These are phyloP conservation scores for Aspergillus hortae DNA, from an alignment of 2,329 filamentous ascomycete genomes.

Conservation along the genomic window DNA sequence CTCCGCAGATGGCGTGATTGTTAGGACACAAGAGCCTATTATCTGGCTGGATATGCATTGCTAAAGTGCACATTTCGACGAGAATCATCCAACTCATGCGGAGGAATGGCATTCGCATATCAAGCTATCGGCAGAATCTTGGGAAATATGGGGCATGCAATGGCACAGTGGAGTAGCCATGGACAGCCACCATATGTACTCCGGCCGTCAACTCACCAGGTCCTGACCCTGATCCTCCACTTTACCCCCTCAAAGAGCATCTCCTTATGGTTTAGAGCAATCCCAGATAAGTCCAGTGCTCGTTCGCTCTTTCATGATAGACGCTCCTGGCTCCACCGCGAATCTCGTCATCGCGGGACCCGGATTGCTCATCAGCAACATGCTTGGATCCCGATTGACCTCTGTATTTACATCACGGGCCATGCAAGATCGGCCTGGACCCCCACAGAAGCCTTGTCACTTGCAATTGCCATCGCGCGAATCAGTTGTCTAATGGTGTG, in stretches of 20 bases:
- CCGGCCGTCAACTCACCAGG: too few species aligned
- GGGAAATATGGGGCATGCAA: too few species aligned
- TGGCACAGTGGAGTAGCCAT: too few species aligned
- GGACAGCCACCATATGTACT: too few species aligned
- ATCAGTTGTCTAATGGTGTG: slow-evolving; percentile 15
- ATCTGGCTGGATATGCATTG: neutral
- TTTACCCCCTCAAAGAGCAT: neutral
- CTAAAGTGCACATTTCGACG: neutral
- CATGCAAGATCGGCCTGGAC: slow-evolving; percentile 9
- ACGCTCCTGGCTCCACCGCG: neutral
- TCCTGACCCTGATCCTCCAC: neutral
- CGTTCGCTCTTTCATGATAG: neutral
- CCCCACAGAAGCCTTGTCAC: slow-evolving; percentile 1
- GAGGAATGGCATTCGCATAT: too few species aligned
- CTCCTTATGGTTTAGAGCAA: neutral
- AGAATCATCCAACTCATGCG: too few species aligned
- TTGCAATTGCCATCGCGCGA: slow-evolving; percentile 13
- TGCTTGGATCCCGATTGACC: neutral
- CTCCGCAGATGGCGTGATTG: slow-evolving; percentile 5
- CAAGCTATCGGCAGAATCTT: too few species aligned
- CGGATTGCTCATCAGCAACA: slow-evolving; percentile 18
- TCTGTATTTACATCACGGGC: neutral
- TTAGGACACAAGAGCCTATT: neutral
- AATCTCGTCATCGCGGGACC: slow-evolving; percentile 17
- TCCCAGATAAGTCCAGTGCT: too few species aligned